These are phyloP conservation scores for Dactylellina sp. DNA, from an alignment of 2,329 filamentous ascomycete genomes.

Conservation along the genomic window DNA sequence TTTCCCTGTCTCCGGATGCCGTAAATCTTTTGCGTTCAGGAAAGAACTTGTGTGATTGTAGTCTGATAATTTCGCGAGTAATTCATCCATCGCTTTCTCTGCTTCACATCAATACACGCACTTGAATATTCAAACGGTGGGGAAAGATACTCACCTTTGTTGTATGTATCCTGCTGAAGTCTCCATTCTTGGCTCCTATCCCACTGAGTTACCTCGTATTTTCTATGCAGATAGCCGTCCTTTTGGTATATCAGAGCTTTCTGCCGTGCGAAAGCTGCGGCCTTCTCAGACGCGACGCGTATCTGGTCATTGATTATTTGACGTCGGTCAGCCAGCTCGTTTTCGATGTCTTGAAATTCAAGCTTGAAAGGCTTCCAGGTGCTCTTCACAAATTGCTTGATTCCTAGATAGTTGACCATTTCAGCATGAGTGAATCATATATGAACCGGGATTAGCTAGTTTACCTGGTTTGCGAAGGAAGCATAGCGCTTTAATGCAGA, in stretches of 20 bases:
- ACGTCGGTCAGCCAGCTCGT: constrained; percentile 35
- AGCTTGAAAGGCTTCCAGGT: constrained; percentile 56
- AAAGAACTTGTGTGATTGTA: constrained; percentile 54
- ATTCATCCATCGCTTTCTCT: constrained; percentile 21
- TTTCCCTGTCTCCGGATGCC: constrained; percentile 48
- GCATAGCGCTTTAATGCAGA: constrained; percentile 54
- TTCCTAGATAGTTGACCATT: constrained; percentile 24
- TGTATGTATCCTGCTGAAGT: constrained; percentile 14
- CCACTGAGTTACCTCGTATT: constrained; percentile 31
- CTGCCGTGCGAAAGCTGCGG: constrained; percentile 19
- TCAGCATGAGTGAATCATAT: neutral
- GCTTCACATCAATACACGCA: constrained; percentile 8
- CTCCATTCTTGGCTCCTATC: constrained; percentile 19
- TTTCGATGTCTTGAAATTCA: constrained; percentile 50
- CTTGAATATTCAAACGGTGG: neutral
- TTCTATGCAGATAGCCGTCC: constrained; percentile 10
- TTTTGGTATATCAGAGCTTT: constrained; percentile 36
- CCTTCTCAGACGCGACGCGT: constrained; percentile 44
- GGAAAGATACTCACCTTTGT: constrained; percentile 25
- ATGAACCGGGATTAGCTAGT: no score
- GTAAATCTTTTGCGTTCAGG: constrained; percentile 29
- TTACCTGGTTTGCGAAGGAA: constrained; percentile 54
- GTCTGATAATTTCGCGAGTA: constrained; percentile 52
- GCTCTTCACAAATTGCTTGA: constrained; percentile 44
- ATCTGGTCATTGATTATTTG: constrained; percentile 35